These are phyloP conservation scores for Chenopodium album DNA, from an alignment of 148 eudicot species.

Conservation along the genomic window DNA sequence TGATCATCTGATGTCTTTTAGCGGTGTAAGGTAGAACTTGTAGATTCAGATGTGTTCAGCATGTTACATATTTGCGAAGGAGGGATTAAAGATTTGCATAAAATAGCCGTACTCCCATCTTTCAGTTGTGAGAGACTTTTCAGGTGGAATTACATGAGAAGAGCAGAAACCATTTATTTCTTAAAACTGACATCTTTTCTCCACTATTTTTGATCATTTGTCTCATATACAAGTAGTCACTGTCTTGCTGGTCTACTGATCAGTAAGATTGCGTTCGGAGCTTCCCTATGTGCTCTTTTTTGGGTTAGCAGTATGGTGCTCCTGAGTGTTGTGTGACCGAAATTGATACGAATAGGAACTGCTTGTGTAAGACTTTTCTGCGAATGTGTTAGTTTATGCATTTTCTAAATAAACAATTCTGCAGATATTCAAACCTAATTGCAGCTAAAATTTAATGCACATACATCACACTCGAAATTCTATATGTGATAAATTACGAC, in stretches of 20 bases:
- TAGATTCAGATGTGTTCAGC: constrained; percentile 5
- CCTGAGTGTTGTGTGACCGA: neutral
- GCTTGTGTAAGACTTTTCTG: neutral
- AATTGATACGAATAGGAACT: neutral
- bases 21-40: constrained; percentile 2
- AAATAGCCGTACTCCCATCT: neutral
- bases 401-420: too few species aligned
- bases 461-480: too few species aligned
- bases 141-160: neutral
- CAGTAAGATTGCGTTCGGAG: too few species aligned
- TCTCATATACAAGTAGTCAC: neutral
- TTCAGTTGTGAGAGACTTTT: neutral
- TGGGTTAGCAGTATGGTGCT: too few species aligned
- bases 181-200: neutral
- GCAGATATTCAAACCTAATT: too few species aligned
- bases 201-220: neutral
- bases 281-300: too few species aligned
- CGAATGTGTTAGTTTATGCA: neutral
- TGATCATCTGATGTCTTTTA: constrained; percentile 6
- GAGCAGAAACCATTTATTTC: neutral
- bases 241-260: neutral
- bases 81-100: constrained; percentile 8
- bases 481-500: too few species aligned
- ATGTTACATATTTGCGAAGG: constrained; percentile 13
- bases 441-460: too few species aligned